Conservation (phyloP, 2,329 filamentous ascomycete genomes). For the Tolypocladium capitatum region DNA sequence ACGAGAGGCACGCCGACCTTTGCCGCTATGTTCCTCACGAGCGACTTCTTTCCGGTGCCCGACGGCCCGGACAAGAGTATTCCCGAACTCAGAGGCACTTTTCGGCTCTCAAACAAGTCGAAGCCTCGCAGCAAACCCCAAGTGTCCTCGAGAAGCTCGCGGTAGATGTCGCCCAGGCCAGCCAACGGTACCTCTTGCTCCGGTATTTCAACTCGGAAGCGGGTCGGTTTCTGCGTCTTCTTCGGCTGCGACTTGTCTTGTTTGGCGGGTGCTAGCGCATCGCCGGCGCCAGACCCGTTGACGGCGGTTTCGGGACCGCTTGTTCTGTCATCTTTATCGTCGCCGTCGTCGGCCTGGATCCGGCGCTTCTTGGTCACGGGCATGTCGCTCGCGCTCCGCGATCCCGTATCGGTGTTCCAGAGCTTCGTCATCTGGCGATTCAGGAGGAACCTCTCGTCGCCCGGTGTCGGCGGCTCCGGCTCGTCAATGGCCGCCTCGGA, state of each 20-base stretch:
- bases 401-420: conserved; percentile 16
- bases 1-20: conserved; percentile 62
- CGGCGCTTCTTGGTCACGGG: conserved; percentile 20
- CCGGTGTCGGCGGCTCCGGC: conserved; percentile 15
- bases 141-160: conserved; percentile 8
- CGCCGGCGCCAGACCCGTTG: neutral
- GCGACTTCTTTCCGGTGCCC: conserved; percentile 69
- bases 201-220: conserved; percentile 17
- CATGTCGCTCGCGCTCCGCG: conserved; percentile 8
- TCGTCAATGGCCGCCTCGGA: conserved; percentile 35
- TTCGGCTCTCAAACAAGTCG: conserved; percentile 6
- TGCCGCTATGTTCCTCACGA: conserved; percentile 61
- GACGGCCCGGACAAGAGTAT: conserved; percentile 67
- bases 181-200: conserved; percentile 12
- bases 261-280: conserved; percentile 5
- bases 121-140: conserved; percentile 9
- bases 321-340: conserved; percentile 9
- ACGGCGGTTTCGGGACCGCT: conserved; percentile 1
- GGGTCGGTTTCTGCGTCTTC: conserved; percentile 16
- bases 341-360: conserved; percentile 13
- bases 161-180: conserved; percentile 15
- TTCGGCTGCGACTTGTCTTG: conserved; percentile 15
- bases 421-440: conserved; percentile 29
- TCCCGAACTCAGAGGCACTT: conserved; percentile 25
- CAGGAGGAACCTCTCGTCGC: conserved; percentile 24